Conservation (phyloP, 1,284 basidiomycete genomes). For the Singerocomus inundabilis region DNA sequence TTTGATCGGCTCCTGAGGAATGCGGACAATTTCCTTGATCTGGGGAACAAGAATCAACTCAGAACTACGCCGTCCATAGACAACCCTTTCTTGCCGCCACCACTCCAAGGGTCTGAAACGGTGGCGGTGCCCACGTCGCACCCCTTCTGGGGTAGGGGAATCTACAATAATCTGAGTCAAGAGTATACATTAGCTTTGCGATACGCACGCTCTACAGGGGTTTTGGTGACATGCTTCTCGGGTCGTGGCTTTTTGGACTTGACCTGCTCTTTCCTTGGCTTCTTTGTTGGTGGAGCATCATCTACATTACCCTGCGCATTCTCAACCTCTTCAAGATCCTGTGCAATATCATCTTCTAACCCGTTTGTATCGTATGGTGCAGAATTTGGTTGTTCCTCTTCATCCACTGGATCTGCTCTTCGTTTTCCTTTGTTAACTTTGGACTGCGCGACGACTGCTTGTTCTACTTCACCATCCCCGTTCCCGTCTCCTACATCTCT, state of each 20-base stretch:
- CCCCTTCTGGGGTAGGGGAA: conserved; percentile 47
- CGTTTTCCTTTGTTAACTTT: conserved; percentile 39
- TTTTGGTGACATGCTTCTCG: conserved; percentile 21
- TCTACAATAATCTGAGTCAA: conserved; percentile 18
- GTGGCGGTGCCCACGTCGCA: conserved; percentile 73
- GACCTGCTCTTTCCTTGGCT: conserved; percentile 34
- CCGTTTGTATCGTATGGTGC: conserved; percentile 35
- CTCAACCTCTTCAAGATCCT: conserved; percentile 45
- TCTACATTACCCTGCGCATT: conserved; percentile 40
- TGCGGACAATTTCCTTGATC: conserved; percentile 79
- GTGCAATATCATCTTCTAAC: conserved; percentile 56
- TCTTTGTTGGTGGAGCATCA: conserved; percentile 31
- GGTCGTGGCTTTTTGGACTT: conserved; percentile 36
- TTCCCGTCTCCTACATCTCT: conserved; percentile 46
- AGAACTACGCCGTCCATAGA: conserved; percentile 65
- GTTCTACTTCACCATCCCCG: conserved; percentile 35
- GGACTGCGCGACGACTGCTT: conserved; percentile 25
- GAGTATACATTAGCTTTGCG: background rate
- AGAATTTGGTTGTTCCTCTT: conserved; percentile 27
- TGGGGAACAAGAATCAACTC: conserved; percentile 67
- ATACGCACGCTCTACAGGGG: conserved; percentile 25
- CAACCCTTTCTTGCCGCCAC: conserved; percentile 91
- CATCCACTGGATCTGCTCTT: conserved; percentile 30
- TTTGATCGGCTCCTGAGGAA: conserved; percentile 63
- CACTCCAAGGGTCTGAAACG: conserved; percentile 81